These are phyloP conservation scores for Rhododendron vialii DNA, from an alignment of 148 eudicot genomes.

Conservation along the genomic window DNA sequence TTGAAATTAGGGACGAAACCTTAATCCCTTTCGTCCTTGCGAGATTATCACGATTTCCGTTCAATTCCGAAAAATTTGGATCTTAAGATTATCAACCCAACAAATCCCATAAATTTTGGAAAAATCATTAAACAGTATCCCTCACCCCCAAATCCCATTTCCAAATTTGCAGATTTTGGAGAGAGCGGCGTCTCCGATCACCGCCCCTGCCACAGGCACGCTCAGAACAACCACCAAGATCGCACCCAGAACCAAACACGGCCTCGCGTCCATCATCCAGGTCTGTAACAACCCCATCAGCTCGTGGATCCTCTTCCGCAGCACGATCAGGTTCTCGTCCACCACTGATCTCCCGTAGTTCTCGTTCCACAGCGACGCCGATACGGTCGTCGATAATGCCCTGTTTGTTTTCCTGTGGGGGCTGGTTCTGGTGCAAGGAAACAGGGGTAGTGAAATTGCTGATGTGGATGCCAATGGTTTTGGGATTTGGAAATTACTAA, in stretches of 20 bases:
- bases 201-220: neutral
- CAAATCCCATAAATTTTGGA: too few species aligned
- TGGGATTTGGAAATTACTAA: neutral
- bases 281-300: neutral
- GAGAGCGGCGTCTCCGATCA: too few species aligned
- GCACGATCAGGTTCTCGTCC: neutral
- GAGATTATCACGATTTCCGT: too few species aligned
- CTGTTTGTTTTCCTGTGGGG: neutral
- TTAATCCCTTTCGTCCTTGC: too few species aligned
- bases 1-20: too few species aligned
- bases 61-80: too few species aligned
- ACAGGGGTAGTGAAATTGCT: neutral
- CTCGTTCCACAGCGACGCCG: neutral
- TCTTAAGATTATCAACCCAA: too few species aligned
- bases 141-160: too few species aligned
- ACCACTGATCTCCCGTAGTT: neutral
- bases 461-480: neutral
- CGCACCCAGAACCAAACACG: neutral
- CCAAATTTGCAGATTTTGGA: too few species aligned
- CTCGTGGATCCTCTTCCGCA: neutral
- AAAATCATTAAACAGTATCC: too few species aligned
- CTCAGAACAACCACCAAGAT: conserved; percentile 2
- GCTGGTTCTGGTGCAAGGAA: neutral
- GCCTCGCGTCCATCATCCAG: conserved; percentile 7
- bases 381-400: neutral